Evolutionary conservation across 768 basidiomycete species (phyloP).

Genomic region (Hericium rajendrae): DNA sequence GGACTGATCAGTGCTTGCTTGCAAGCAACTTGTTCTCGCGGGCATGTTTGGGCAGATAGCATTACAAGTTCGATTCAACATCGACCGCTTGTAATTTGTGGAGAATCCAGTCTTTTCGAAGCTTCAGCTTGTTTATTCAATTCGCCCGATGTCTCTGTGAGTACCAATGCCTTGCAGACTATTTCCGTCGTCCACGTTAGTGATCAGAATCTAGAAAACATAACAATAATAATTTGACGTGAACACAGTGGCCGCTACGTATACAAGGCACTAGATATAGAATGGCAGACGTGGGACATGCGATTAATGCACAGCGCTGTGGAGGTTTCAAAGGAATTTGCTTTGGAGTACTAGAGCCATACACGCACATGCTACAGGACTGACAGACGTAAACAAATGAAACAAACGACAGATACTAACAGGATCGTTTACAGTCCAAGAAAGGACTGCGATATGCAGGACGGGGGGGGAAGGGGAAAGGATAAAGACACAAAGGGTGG

Average conservation of each 20-base stretch:
- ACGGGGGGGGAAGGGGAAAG: slow-evolving; percentile 10
- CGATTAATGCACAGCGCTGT: neutral
- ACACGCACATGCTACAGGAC: slow-evolving; percentile 36
- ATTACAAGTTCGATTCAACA: too few relatives aligned
- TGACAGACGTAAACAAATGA: slow-evolving; percentile 18
- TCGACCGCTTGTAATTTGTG: too few relatives aligned
- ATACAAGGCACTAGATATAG: slow-evolving; percentile 3
- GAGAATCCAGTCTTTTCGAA: too few relatives aligned
- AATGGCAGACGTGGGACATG: neutral
- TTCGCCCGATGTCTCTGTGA: too few relatives aligned
- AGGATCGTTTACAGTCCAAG: neutral
- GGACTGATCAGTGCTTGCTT: too few relatives aligned
- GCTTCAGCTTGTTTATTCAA: too few relatives aligned
- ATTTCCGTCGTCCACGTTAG: too few relatives aligned
- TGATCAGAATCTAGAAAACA: neutral
- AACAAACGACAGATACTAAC: slow-evolving; percentile 14
- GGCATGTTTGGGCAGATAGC: too few relatives aligned
- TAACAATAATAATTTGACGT: neutral
- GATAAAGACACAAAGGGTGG: slow-evolving; percentile 7
- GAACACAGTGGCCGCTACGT: slow-evolving; percentile 2
- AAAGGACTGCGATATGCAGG: slow-evolving; percentile 1
- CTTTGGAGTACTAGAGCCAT: slow-evolving; percentile 23
- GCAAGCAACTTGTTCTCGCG: too few relatives aligned
- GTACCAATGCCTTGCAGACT: too few relatives aligned
- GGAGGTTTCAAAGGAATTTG: slow-evolving; percentile 16